Base-by-base conservation (phyloP, 805 yeast species). In the Lipomyces yamadae region DNA sequence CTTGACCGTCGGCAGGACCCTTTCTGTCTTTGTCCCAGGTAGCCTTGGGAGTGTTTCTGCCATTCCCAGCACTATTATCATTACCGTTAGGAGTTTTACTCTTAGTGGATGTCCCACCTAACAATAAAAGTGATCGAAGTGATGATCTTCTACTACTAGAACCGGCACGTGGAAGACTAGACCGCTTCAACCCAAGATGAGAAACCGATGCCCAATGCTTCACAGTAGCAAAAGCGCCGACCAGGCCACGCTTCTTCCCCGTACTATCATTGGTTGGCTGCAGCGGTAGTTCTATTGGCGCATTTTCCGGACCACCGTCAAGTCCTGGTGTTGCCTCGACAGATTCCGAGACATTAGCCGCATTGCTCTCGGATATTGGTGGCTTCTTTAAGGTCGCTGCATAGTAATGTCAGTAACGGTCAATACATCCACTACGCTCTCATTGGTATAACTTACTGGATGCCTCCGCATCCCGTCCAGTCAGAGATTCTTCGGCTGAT, bases 151-250 rank as follows among this genome's bases (percentile, higher is more conserved):
- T 18, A 15, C 24, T 42, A 42, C 24, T n/a, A 42, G 48, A 42
- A 24, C n/a, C 24, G 7, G 48, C 48, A 42, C 48, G 48, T 4
- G 7, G 48, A 42, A 42, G 29, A 15, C 18, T 42, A 6, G 48
- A n/a, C 48, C 48, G 48, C 48, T 42, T 42, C 48, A 42, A 7
- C 4, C 48, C 48, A 15, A 42, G 48, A 42, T 42, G 48, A 42
- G 48, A 42, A 4, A n/a, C 18, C 11, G 55, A 52, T 7, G 64
- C 64, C 64, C 64, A 61, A 37, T 61, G 33, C 29, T 55, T 61
- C 33, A 61, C 42, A 13, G 58, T 18, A 10, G 50, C 35, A 18
- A 61, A 15, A 6, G 54, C 64, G n/a, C 57, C 63, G 4, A 29
- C 30, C 30, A 60, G 13, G 7, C 57, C 58, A 3, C n/a, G 54